Base-by-base conservation (phyloP, 768 basidiomycete genomes). In the Lactifluus rugatus region DNA sequence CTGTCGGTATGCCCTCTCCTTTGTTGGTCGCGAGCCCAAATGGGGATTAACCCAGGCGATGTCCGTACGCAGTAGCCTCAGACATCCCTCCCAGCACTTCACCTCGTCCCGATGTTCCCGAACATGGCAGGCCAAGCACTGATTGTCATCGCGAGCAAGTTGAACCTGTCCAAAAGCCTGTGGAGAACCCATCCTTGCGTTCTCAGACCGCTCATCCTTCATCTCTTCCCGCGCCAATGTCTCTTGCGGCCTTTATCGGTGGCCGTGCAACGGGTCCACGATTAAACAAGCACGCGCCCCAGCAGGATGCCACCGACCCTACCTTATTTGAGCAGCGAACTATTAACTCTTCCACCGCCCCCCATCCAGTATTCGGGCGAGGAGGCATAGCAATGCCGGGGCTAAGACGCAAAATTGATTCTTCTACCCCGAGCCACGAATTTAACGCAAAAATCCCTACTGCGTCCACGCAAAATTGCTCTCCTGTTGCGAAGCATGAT, bases 221-320 rank as follows among this genome's bases (percentile, higher is more conserved):
- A 49, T 45, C 63, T 17, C 31, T 51, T 52, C 60, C 76, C 2
- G 74, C 78, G 42, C 74, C 82, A 11, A 82, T 86, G 9, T 92
- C 89, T 2, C 77, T 91, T 26, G 89, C 89, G 0, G 79, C 84
- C 2, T 89, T 91, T 68, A 91, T 91, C 63, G 89, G 89, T 37
- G 88, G 89, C 7, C 80, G 76, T 26, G 88, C 84, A 14, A 78
- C 81, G 44, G 89, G 87, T 23, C 88, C 88, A 3, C 77, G 84
- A 37, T 76, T 92, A 44, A 89, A 79, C 62, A 80, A 76, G 57
- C 87, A 83, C 64, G 81, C 83, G 17, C 83, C 88, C 4, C 89
- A 91, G 67, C 75, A 75, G 63, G 81, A 91, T 70, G 76, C 77
- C 10, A 74, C 81, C 65, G 80, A 84, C 64, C 82, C 81, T 1